Base-by-base conservation (phyloP, 176 grass and related monocot genomes). In the Urochloa ruziziensis region DNA sequence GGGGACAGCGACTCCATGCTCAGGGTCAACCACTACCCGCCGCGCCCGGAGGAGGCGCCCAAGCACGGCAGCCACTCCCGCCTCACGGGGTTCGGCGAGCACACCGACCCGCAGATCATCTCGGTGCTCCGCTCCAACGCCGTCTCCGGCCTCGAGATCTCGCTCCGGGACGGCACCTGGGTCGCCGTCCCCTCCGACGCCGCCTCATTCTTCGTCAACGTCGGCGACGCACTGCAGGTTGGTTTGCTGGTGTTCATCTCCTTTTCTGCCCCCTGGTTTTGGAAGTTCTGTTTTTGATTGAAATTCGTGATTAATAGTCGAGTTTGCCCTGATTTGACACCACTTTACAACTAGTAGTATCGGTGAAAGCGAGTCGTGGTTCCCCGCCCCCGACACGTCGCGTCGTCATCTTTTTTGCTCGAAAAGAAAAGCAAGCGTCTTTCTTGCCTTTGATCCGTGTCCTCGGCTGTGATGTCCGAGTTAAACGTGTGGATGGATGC, bases 101-200 rank as follows among this genome's bases (percentile, higher is more conserved):
- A 97, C 90, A 97, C 94, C 0, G 94, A 97, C 67, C 94, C 94
- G 4, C 94, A 97, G 75, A 75, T 97, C 83, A 83, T 97, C 64
- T 97, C 94, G 0, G 82, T 94, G n/a, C 84, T 94, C 46, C 87
- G 90, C 6, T 94, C 94, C n/a, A 97, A 97, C 47, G 80, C 76
- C 73, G 70, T 90, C 3, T 75, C 88, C 0, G 94, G 94, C 10
- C 69, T 97, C 0, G 85, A 97, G 88, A 91, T 97, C 81, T 69
- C 85, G 13, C 49, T 94, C n/a, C 89, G 62, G 0, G 92, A 94
- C 19, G 94, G 88, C 11, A 70, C 40, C 30, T 97, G 94, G 94
- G 88, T 74, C 7, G 72, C 94, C 0, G 94, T 94, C 19, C 90
- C 90, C 5, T 72, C 92, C 1, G 94, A 94, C 74, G 64, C 51